phyloP scores from a whole-genome alignment of 2,329 filamentous ascomycete genomes.

The Penicillium sp. region DNA sequence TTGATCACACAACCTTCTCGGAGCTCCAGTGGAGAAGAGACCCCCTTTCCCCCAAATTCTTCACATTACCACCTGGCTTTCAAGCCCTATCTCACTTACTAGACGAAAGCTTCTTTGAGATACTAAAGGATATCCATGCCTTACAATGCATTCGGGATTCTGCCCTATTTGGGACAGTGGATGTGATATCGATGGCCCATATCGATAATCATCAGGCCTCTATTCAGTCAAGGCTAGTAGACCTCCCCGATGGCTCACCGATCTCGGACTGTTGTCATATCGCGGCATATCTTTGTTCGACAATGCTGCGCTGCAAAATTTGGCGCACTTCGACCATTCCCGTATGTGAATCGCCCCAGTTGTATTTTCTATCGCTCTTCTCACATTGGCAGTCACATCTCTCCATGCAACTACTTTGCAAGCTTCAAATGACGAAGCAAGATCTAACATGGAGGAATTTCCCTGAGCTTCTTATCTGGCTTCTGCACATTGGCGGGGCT shows the following conservation, averaged over 20 bases:
- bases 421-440: constrained; percentile 1
- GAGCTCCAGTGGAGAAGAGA: constrained; percentile 52
- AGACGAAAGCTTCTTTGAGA: constrained; percentile 40
- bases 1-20: constrained; percentile 50
- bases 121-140: constrained; percentile 49
- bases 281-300: constrained; percentile 51
- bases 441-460: constrained; percentile 42
- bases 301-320: constrained; percentile 49
- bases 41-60: constrained; percentile 37
- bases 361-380: background rate
- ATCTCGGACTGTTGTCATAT: constrained; percentile 46
- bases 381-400: constrained; percentile 15
- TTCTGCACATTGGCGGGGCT: constrained; percentile 48
- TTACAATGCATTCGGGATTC: constrained; percentile 49
- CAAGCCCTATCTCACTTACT: constrained; percentile 34
- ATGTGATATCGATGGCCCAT: constrained; percentile 37
- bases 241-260: constrained; percentile 30
- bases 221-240: constrained; percentile 49
- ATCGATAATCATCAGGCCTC: constrained; percentile 53
- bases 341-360: constrained; percentile 36
- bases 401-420: constrained; percentile 9
- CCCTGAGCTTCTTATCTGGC: constrained; percentile 45
- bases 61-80: constrained; percentile 46
- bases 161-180: constrained; percentile 19
- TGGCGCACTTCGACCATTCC: constrained; percentile 50